Conservation (phyloP, 2,329 filamentous ascomycete species). For the Xylaria sp. region DNA sequence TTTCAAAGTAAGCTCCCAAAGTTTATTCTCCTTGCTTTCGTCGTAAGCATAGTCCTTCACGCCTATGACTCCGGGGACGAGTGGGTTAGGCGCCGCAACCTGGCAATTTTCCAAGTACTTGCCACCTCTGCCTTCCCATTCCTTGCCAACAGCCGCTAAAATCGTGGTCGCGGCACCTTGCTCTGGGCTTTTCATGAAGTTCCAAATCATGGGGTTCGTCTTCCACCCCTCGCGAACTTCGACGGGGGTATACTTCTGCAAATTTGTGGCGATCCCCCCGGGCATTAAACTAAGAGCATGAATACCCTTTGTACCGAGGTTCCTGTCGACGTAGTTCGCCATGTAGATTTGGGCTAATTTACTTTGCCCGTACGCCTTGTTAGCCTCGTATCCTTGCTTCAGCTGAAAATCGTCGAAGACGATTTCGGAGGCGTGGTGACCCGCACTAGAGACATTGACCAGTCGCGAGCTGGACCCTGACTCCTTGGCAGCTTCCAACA, state of each 20-base stretch:
- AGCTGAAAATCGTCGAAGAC: slow-evolving; percentile 19
- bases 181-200: slow-evolving; percentile 38
- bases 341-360: slow-evolving; percentile 60
- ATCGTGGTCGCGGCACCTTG: slow-evolving; percentile 56
- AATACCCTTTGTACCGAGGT: slow-evolving; percentile 53
- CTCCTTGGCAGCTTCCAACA: neutral
- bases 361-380: slow-evolving; percentile 49
- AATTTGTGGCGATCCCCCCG: slow-evolving; percentile 5
- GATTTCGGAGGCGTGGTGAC: slow-evolving; percentile 11
- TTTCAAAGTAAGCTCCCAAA: slow-evolving; percentile 3
- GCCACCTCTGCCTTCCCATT: slow-evolving; percentile 39
- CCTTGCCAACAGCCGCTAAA: slow-evolving; percentile 51
- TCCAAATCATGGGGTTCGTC: neutral
- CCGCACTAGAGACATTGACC: slow-evolving; percentile 14
- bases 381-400: slow-evolving; percentile 2
- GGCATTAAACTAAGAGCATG: slow-evolving; percentile 49
- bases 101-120: slow-evolving; percentile 20
- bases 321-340: slow-evolving; percentile 59
- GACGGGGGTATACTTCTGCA: neutral
- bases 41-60: slow-evolving; percentile 11
- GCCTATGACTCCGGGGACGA: neutral
- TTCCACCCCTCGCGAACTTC: neutral
- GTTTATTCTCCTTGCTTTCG: neutral
- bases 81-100: neutral
- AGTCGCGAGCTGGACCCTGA: slow-evolving; percentile 4